Evolutionary conservation across 1,284 basidiomycete species (phyloP).

Genomic region (Leccinum fallax): DNA sequence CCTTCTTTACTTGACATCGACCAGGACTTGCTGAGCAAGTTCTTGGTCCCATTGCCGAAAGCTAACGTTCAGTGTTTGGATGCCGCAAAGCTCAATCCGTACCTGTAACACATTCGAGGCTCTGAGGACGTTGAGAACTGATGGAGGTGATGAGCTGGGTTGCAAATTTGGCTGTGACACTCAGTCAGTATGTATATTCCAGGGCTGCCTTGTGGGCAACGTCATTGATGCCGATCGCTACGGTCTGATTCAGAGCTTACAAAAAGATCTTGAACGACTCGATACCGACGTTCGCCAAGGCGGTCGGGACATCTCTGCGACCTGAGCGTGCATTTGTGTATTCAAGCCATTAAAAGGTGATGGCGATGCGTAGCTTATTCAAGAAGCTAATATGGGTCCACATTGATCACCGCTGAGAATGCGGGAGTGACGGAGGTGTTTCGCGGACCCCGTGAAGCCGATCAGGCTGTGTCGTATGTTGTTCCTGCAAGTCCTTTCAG

Average conservation of each 20-base stretch:
- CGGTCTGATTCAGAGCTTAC: conserved; percentile 47
- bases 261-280: conserved; percentile 55
- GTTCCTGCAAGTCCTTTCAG: too few species aligned
- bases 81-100: conserved; percentile 65
- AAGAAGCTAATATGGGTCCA: too few species aligned
- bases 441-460: too few species aligned
- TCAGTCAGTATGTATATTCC: conserved; percentile 48
- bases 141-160: conserved; percentile 61
- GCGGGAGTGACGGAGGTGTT: too few species aligned
- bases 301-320: conserved; percentile 42
- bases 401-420: too few species aligned
- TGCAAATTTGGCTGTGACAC: conserved; percentile 49
- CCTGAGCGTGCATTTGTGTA: too few species aligned
- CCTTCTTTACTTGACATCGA: conserved; percentile 55
- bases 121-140: conserved; percentile 46
- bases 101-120: conserved; percentile 53
- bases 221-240: background rate
- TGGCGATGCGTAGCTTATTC: too few species aligned
- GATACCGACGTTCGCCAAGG: conserved; percentile 47
- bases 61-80: conserved; percentile 70
- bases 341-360: too few species aligned
- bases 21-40: conserved; percentile 33
- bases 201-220: background rate
- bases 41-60: conserved; percentile 33
- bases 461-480: too few species aligned